Percentiles rank a stretch among this genome's conserved stretches.
Conservation (phyloP, 345 rosid genomes). For the Pistacia integerrima region DNA sequence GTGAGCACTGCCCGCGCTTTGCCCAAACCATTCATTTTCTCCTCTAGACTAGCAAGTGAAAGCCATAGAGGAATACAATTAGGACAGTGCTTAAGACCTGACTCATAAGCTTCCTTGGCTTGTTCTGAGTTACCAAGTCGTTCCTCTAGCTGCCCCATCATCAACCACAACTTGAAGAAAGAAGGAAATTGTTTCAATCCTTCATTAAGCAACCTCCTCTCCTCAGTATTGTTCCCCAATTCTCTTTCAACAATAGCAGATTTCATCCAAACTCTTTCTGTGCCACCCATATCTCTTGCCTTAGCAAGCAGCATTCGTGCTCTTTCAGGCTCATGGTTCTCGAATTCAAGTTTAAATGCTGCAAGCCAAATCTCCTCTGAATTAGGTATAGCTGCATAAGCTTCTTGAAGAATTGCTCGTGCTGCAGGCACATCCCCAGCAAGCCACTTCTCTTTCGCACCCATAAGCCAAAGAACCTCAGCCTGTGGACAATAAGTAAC, state of each 20-base stretch:
- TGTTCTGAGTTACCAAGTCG: conserved; percentile 57
- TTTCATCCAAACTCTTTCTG: conserved; percentile 98
- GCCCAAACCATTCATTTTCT: conserved; percentile 68
- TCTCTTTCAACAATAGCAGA: conserved; percentile 96
- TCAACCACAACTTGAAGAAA: conserved; percentile 89
- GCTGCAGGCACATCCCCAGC: conserved; percentile 96
- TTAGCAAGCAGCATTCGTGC: conserved; percentile 91
- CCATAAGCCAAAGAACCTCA: conserved; percentile 98
- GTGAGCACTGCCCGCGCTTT: conserved; percentile 90
- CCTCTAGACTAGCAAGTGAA: conserved; percentile 76
- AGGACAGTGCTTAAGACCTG: conserved; percentile 72
- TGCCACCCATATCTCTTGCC: conserved; percentile 96
- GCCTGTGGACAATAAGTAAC: conserved; percentile 90
- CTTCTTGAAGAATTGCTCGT: conserved; percentile 91
- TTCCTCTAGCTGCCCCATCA: conserved; percentile 96
- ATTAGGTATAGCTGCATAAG: conserved; percentile 88
- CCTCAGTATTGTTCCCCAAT: conserved; percentile 70
- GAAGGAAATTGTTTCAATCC: conserved; percentile 81
- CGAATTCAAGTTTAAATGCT: conserved; percentile 96
- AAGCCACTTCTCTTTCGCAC: conserved; percentile 98
- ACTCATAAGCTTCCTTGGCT: conserved; percentile 69
- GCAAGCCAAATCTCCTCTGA: conserved; percentile 98
- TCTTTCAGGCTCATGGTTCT: conserved; percentile 94
- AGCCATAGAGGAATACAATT: conserved; percentile 75
- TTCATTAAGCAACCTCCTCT: conserved; percentile 79